Evolutionary conservation across 805 yeast species (phyloP).

Genomic region (Metschnikowia proteae): DNA sequence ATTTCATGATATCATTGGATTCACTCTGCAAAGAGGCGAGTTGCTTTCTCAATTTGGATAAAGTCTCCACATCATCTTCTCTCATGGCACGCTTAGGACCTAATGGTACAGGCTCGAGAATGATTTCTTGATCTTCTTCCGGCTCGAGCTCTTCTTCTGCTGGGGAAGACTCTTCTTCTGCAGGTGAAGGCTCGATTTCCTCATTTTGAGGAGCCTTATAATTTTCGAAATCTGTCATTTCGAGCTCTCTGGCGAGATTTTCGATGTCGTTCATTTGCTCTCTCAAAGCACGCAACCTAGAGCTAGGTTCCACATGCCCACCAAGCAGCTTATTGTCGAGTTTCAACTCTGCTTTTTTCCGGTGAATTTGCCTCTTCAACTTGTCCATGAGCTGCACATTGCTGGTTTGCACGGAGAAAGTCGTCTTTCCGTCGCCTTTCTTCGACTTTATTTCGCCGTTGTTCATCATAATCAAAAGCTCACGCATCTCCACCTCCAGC

Average conservation of each 20-base stretch:
- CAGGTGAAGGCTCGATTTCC: neutral
- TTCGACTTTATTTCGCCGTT: conserved; percentile 34
- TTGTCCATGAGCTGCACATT: conserved; percentile 37
- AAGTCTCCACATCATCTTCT: conserved; percentile 51
- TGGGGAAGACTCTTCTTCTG: neutral
- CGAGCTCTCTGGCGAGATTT: conserved; percentile 79
- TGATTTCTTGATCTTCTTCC: conserved; percentile 16
- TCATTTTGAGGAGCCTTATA: conserved; percentile 20
- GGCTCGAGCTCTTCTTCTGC: conserved; percentile 12
- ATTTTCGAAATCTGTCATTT: conserved; percentile 71
- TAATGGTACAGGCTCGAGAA: conserved; percentile 20
- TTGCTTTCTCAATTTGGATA: conserved; percentile 53
- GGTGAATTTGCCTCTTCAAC: conserved; percentile 43
- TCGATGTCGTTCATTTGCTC: conserved; percentile 84
- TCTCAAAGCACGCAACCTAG: conserved; percentile 67
- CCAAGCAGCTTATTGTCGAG: conserved; percentile 46
- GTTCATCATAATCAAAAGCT: conserved; percentile 61
- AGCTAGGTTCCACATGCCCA: conserved; percentile 66
- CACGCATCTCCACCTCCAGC: conserved; percentile 74
- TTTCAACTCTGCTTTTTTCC: conserved; percentile 45
- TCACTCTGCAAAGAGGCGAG: conserved; percentile 64
- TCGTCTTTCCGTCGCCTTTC: conserved; percentile 35
- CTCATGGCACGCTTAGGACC: conserved; percentile 40
- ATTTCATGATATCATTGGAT: conserved; percentile 72
- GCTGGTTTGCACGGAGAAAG: conserved; percentile 32